These are phyloP conservation scores for Millerozyma acaciae DNA, from an alignment of 805 yeast species.

Conservation along the genomic window DNA sequence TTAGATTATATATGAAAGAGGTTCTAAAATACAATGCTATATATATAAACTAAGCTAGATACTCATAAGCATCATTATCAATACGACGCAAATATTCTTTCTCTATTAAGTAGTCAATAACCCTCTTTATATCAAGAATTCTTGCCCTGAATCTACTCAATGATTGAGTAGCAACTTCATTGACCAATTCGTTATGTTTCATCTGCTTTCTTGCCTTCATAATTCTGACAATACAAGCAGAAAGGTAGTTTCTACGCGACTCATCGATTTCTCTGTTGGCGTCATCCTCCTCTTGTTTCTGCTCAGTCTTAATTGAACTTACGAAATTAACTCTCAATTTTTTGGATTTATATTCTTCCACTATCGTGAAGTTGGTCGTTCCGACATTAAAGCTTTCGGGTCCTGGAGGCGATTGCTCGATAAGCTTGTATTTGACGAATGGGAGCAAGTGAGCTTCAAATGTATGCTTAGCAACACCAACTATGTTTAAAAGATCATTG, in stretches of 20 bases:
- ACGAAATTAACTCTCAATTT: constrained; percentile 78
- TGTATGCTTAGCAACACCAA: constrained; percentile 61
- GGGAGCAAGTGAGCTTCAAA: constrained; percentile 78
- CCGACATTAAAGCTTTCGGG: constrained; percentile 42
- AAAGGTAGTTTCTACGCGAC: constrained; percentile 77
- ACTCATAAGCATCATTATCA: constrained; percentile 71
- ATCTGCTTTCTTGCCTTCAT: constrained; percentile 89
- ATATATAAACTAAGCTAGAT: constrained; percentile 53
- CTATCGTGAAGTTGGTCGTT: constrained; percentile 63
- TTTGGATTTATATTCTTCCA: constrained; percentile 79
- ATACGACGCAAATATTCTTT: constrained; percentile 79
- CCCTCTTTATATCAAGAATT: constrained; percentile 80
- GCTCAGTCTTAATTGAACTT: constrained; percentile 56
- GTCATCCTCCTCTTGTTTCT: constrained; percentile 66
- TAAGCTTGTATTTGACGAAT: constrained; percentile 70
- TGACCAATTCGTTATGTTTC: constrained; percentile 74
- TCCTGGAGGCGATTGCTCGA: constrained; percentile 64
- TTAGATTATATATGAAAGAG: not conserved
- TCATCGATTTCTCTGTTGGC: constrained; percentile 80
- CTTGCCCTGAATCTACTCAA: constrained; percentile 80
- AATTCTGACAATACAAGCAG: constrained; percentile 92
- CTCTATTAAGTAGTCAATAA: constrained; percentile 80
- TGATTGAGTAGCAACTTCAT: constrained; percentile 85
- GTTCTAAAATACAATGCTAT: constrained; percentile 2
- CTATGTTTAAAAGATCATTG: constrained; percentile 57